phyloP scores from a whole-genome alignment of 108 stramenopile genomes.

The Nitzschia palea region DNA sequence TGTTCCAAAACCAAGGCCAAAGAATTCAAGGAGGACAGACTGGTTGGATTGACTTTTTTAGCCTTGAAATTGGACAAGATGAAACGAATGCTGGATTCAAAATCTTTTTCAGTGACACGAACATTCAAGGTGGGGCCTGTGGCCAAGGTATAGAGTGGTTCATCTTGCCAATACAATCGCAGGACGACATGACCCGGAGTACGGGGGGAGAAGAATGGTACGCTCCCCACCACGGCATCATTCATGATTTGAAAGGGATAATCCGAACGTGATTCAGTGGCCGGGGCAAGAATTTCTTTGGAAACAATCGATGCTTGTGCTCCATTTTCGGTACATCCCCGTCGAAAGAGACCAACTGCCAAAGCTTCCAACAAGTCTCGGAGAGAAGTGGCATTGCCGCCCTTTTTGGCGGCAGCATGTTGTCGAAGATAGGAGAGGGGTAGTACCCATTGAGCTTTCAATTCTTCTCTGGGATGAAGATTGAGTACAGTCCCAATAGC shows the following conservation, averaged over 20 bases:
- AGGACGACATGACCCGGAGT: slow-evolving; percentile 90
- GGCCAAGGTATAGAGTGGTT: slow-evolving; percentile 73
- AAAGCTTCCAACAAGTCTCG: slow-evolving; percentile 62
- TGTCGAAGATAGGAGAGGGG: slow-evolving; percentile 67
- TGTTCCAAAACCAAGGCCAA: slow-evolving; percentile 70
- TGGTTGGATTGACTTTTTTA: slow-evolving; percentile 70
- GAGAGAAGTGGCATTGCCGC: slow-evolving; percentile 28
- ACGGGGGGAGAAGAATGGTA: slow-evolving; percentile 84
- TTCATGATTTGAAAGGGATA: slow-evolving; percentile 53
- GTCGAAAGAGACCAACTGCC: slow-evolving; percentile 81
- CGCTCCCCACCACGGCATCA: slow-evolving; percentile 64
- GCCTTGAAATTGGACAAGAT: slow-evolving; percentile 86
- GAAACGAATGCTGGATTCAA: slow-evolving; percentile 77
- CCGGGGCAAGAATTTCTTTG: slow-evolving; percentile 63
- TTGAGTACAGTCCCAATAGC: slow-evolving; percentile 39
- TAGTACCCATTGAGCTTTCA: slow-evolving; percentile 78
- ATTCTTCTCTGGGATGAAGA: slow-evolving; percentile 65
- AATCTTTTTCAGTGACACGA: slow-evolving; percentile 55
- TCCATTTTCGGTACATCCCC: slow-evolving; percentile 79
- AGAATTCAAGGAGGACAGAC: slow-evolving; percentile 72
- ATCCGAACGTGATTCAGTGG: slow-evolving; percentile 44
- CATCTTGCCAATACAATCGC: slow-evolving; percentile 78
- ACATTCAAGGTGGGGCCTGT: slow-evolving; percentile 76
- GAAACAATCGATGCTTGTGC: slow-evolving; percentile 72
- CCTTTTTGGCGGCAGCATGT: slow-evolving; percentile 24